Percentiles rank a stretch among this genome's conserved stretches.
Evolutionary conservation across 2,329 filamentous ascomycete genomes (phyloP).

Genomic region (Pseudogymnoascus sp.): DNA sequence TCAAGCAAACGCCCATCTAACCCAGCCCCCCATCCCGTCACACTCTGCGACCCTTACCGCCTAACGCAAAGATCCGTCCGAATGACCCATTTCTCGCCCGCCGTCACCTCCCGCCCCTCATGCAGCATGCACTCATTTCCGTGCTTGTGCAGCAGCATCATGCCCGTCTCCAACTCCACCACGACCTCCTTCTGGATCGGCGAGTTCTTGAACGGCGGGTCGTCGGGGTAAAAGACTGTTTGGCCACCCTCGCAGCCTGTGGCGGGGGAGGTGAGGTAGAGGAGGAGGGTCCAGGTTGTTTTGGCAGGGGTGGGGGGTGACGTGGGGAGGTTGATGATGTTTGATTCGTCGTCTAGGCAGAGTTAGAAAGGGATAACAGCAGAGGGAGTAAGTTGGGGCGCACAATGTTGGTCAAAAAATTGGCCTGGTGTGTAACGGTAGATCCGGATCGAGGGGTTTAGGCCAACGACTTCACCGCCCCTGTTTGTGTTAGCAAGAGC

Average conservation of each 20-base stretch:
- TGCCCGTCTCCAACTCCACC: slow-evolving; percentile 72
- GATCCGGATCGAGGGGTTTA: slow-evolving; percentile 83
- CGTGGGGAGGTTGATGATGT: slow-evolving; percentile 55
- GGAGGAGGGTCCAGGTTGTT: slow-evolving; percentile 86
- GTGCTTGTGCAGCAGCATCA: slow-evolving; percentile 80
- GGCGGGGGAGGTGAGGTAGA: slow-evolving; percentile 72
- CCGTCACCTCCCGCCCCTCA: slow-evolving; percentile 70
- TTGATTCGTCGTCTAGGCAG: slow-evolving; percentile 75
- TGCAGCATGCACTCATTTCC: slow-evolving; percentile 86
- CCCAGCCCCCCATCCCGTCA: not conserved
- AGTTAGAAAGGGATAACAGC: not conserved
- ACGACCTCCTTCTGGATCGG: slow-evolving; percentile 55
- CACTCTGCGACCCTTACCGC: slow-evolving; percentile 30
- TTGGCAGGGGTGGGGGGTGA: slow-evolving; percentile 43
- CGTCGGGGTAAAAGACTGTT: slow-evolving; percentile 80
- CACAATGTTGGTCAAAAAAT: slow-evolving; percentile 90
- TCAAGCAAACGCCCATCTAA: not conserved
- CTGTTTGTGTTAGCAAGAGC: slow-evolving; percentile 40
- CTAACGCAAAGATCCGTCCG: slow-evolving; percentile 71
- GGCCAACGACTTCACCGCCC: slow-evolving; percentile 74
- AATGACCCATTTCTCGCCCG: slow-evolving; percentile 87
- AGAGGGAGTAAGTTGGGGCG: slow-evolving; percentile 29
- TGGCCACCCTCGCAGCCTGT: slow-evolving; percentile 79
- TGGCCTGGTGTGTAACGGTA: slow-evolving; percentile 82
- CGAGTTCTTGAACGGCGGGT: slow-evolving; percentile 41